Conservation (phyloP, 1,139 yeast genomes). For the Kurtzmaniella natalensis region DNA sequence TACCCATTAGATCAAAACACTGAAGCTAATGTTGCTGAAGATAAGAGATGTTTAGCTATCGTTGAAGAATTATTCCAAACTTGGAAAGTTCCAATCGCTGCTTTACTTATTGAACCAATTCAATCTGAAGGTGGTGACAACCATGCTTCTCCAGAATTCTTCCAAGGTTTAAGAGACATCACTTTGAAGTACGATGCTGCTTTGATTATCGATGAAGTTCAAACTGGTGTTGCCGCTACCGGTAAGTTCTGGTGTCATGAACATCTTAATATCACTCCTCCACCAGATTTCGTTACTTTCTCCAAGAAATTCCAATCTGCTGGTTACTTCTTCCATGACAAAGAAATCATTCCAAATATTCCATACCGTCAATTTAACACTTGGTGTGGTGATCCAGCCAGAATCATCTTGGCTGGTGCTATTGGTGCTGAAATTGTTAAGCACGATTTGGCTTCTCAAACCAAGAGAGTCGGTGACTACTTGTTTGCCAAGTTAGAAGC, state of each 20-base stretch:
- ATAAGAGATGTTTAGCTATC: constrained; percentile 56
- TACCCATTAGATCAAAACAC: constrained; percentile 63
- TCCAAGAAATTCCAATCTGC: constrained; percentile 86
- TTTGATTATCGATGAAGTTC: constrained; percentile 79
- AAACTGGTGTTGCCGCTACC: constrained; percentile 85
- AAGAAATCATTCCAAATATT: constrained; percentile 62
- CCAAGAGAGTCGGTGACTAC: constrained; percentile 61
- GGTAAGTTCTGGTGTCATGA: constrained; percentile 87
- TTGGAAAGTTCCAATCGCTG: constrained; percentile 70
- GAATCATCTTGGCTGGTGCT: constrained; percentile 67
- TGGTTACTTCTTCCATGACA: constrained; percentile 73
- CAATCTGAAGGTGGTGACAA: constrained; percentile 89
- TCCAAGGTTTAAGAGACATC: constrained; percentile 73
- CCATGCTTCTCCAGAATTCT: constrained; percentile 70
- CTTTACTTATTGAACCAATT: constrained; percentile 72
- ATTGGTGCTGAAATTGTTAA: constrained; percentile 61
- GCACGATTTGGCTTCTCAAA: constrained; percentile 52
- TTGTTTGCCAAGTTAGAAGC: constrained; percentile 49
- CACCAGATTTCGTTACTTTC: constrained; percentile 80
- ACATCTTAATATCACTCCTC: constrained; percentile 65
- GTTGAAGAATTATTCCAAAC: constrained; percentile 54
- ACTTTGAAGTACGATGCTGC: constrained; percentile 64
- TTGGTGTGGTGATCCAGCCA: constrained; percentile 88
- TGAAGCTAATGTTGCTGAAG: constrained; percentile 58
- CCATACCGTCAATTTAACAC: constrained; percentile 87